Percentiles rank a stretch among this genome's conserved stretches.
Evolutionary conservation across 164 flowering plant species (phyloP).

Genomic region (Dillenia turbinata): DNA sequence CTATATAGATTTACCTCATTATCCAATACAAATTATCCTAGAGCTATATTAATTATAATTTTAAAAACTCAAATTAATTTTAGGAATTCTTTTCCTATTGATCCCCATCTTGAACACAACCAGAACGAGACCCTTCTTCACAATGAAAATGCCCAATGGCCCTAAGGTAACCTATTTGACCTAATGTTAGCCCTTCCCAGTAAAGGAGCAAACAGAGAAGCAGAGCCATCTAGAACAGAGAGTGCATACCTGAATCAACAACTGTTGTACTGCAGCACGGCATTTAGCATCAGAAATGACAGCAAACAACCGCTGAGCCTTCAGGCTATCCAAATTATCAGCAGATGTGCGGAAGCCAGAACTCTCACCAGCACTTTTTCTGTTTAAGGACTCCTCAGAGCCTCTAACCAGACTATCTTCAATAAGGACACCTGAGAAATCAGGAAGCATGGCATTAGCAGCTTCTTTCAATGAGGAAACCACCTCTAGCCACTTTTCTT

Average conservation of each 20-base stretch:
- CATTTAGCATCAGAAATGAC: conserved; percentile 83
- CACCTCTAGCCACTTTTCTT: conserved; percentile 94
- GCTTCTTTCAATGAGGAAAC: conserved; percentile 81
- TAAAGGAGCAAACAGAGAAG: background rate
- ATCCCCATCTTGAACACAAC: too few species aligned
- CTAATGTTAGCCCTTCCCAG: too few species aligned
- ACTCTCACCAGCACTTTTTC: conserved; percentile 31
- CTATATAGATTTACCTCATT: too few species aligned
- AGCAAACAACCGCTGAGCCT: conserved; percentile 42
- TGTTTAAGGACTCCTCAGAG: conserved; percentile 27
- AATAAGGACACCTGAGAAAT: conserved; percentile 52
- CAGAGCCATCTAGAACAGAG: background rate
- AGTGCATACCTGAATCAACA: conserved; percentile 73
- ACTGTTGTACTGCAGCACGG: conserved; percentile 89
- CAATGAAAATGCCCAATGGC: too few species aligned
- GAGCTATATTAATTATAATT: too few species aligned
- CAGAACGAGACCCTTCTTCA: too few species aligned
- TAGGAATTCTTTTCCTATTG: too few species aligned
- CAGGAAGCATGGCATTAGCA: conserved; percentile 80
- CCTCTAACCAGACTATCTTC: conserved; percentile 24
- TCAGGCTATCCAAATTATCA: conserved; percentile 47
- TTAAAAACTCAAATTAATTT: too few species aligned
- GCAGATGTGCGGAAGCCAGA: conserved; percentile 30
- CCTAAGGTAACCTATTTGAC: too few species aligned
- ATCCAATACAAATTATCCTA: too few species aligned